These are phyloP conservation scores for Trapa bicornis DNA, from an alignment of 345 rosid species.

Conservation along the genomic window DNA sequence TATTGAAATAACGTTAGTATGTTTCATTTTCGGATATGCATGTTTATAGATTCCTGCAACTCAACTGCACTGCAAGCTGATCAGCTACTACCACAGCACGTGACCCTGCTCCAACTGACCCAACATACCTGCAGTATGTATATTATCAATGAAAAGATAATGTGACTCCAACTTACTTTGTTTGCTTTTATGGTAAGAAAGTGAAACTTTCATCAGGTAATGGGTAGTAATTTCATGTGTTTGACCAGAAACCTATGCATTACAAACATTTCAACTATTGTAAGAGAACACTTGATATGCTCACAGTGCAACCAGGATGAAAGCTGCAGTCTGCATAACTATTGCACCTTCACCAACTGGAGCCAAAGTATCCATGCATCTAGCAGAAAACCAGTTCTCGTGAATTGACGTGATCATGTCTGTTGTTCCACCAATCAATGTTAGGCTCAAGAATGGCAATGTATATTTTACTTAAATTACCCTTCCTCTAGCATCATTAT, in stretches of 20 bases:
- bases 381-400: slow-evolving; percentile 72
- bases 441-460: background rate
- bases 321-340: slow-evolving; percentile 52
- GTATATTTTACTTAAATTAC: background rate
- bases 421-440: slow-evolving; percentile 13
- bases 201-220: background rate
- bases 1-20: background rate
- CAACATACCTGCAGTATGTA: slow-evolving; percentile 43
- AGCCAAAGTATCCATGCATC: slow-evolving; percentile 50
- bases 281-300: slow-evolving; percentile 5
- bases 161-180: background rate
- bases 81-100: slow-evolving; percentile 60
- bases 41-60: slow-evolving; percentile 13
- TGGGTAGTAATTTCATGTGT: background rate
- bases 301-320: slow-evolving; percentile 66
- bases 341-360: slow-evolving; percentile 80
- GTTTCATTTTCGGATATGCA: background rate
- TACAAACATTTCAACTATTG: background rate
- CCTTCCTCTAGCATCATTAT: background rate
- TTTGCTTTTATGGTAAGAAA: background rate
- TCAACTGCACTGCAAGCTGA: slow-evolving; percentile 43
- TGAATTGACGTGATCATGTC: slow-evolving; percentile 67
- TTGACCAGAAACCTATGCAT: background rate
- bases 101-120: slow-evolving; percentile 62
- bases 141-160: background rate